Percentiles rank a stretch among this genome's conserved stretches.
phyloP scores from a whole-genome alignment of 1,139 yeast species.

The Magnusiomyces fungicola region DNA sequence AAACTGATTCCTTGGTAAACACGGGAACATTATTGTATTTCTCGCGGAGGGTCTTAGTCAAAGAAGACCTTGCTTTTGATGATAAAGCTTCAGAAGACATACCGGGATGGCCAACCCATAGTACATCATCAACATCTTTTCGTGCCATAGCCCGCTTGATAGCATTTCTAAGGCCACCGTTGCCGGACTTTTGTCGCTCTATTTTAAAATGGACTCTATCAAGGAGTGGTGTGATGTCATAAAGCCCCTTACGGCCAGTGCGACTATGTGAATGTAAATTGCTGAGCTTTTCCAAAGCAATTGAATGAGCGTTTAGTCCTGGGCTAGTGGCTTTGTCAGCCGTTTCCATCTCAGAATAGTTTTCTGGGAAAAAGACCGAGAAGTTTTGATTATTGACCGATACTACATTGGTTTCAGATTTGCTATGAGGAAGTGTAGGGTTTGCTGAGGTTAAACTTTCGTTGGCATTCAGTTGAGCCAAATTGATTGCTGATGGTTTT shows the following conservation, averaged over 20 bases:
- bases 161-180: constrained; percentile 84
- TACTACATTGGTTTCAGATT: too few species aligned
- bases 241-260: background rate
- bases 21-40: constrained; percentile 59
- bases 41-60: constrained; percentile 36
- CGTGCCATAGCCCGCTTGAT: constrained; percentile 53
- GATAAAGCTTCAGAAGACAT: constrained; percentile 85
- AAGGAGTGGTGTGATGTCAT: constrained; percentile 38
- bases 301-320: background rate
- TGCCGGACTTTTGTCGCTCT: constrained; percentile 65
- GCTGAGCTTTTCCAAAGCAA: background rate
- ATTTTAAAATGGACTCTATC: constrained; percentile 72
- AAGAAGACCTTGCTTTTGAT: constrained; percentile 37
- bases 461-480: too few species aligned
- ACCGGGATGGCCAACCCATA: constrained; percentile 87
- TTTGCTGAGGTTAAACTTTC: too few species aligned
- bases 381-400: background rate
- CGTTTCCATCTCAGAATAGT: background rate
- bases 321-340: background rate
- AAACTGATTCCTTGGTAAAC: constrained; percentile 66
- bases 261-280: background rate
- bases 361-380: background rate
- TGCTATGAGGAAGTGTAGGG: too few species aligned
- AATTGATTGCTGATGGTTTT: too few species aligned
- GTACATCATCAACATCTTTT: constrained; percentile 41